Percentiles rank a stretch among this genome's conserved stretches.
phyloP scores from a whole-genome alignment of 2,329 filamentous ascomycete genomes.

The Thelonectria rubi region DNA sequence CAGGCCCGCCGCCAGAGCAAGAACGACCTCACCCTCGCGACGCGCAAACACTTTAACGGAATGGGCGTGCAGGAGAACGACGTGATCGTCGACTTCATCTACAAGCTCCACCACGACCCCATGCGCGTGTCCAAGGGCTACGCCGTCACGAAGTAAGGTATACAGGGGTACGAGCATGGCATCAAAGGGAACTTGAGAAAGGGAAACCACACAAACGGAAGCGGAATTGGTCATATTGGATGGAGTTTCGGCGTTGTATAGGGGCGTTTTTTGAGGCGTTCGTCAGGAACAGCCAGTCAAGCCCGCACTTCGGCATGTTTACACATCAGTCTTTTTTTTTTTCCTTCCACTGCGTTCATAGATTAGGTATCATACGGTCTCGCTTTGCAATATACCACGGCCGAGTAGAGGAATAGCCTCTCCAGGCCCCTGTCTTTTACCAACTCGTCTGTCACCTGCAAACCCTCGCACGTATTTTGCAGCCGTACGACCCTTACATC shows the following conservation, averaged over 20 bases:
- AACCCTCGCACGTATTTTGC: background rate
- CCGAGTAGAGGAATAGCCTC: conserved; percentile 25
- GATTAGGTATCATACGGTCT: conserved; percentile 30
- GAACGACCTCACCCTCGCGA: conserved; percentile 74
- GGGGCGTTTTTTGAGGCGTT: conserved; percentile 10
- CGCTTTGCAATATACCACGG: conserved; percentile 39
- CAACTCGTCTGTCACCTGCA: background rate
- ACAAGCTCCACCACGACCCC: conserved; percentile 64
- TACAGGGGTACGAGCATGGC: conserved; percentile 2
- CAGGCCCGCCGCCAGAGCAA: conserved; percentile 73
- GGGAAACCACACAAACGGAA: background rate
- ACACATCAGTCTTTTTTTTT: conserved; percentile 16
- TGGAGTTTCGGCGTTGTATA: conserved; percentile 26
- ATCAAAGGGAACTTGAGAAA: too few relatives aligned
- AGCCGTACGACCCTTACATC: background rate
- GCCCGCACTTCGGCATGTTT: conserved; percentile 29
- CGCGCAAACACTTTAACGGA: conserved; percentile 85
- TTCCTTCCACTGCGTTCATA: conserved; percentile 20
- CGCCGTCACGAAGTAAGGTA: conserved; percentile 17
- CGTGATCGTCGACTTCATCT: conserved; percentile 81
- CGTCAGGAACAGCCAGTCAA: conserved; percentile 17
- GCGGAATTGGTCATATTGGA: conserved; percentile 15
- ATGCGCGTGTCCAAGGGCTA: conserved; percentile 42
- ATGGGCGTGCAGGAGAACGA: conserved; percentile 83
- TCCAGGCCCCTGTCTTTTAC: conserved; percentile 4